These are phyloP conservation scores for Aspergillus sp. DNA, from an alignment of 2,329 filamentous ascomycete species.

Conservation along the genomic window DNA sequence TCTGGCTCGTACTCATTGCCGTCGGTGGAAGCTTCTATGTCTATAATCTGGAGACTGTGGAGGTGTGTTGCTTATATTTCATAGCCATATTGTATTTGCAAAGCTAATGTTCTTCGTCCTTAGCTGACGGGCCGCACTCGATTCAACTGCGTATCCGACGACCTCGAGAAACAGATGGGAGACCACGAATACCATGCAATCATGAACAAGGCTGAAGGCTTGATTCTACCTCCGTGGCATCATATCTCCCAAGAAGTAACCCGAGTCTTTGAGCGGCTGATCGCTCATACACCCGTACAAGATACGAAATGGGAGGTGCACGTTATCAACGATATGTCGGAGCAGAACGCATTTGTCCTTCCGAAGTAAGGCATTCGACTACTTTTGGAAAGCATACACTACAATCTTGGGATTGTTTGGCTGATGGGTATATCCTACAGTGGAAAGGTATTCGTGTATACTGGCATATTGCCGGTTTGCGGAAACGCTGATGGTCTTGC, in stretches of 20 bases:
- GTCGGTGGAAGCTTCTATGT: conserved; percentile 52
- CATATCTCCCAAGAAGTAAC: conserved; percentile 43
- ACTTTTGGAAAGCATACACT: no score
- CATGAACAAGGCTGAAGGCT: conserved; percentile 47
- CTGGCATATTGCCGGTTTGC: conserved; percentile 61
- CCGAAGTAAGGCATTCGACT: conserved; percentile 49
- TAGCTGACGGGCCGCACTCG: conserved; percentile 57
- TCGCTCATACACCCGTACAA: conserved; percentile 53
- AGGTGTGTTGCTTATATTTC: conserved; percentile 35
- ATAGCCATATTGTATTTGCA: not conserved
- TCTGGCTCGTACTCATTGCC: conserved; percentile 27
- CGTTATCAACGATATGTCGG: conserved; percentile 55
- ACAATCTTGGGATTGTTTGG: not conserved
- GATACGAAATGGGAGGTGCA: conserved; percentile 57
- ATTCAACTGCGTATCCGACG: conserved; percentile 58
- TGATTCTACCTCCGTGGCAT: conserved; percentile 49
- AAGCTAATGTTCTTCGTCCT: not conserved
- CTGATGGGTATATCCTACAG: conserved; percentile 27
- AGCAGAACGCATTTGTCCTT: conserved; percentile 63
- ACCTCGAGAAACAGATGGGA: conserved; percentile 48
- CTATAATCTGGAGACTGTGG: conserved; percentile 59
- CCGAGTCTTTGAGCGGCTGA: conserved; percentile 54
- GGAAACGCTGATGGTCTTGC: conserved; percentile 60
- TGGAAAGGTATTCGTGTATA: conserved; percentile 66
- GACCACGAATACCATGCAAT: conserved; percentile 50